Conservation (phyloP, 208 protist species). For the Naegleria fowleri region DNA sequence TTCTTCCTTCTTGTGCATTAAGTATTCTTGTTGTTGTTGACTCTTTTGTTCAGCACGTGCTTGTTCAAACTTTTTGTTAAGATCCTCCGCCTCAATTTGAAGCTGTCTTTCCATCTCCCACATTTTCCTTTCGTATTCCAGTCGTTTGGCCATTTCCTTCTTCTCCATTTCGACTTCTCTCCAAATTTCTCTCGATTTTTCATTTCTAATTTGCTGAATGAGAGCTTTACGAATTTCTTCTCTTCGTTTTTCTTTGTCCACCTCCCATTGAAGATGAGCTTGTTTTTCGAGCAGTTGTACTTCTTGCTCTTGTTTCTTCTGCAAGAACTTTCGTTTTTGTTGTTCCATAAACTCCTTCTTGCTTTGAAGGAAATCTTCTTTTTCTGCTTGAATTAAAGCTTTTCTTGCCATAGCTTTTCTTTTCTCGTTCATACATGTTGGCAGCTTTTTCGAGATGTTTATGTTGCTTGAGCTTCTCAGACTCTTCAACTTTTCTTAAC, state of each 20-base stretch:
- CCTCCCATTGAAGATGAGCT: conserved; percentile 18
- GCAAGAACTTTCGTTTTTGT: not conserved
- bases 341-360: not conserved
- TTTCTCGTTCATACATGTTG: not conserved
- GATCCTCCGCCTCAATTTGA: not conserved
- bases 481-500: not conserved
- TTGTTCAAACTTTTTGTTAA: not conserved
- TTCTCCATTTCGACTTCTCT: not conserved
- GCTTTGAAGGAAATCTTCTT: not conserved
- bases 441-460: not conserved
- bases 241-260: conserved; percentile 24
- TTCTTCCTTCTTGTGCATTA: not conserved
- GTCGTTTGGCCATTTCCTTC: not conserved
- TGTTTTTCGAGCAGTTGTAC: not conserved
- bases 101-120: not conserved
- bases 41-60: not conserved
- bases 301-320: conserved; percentile 17
- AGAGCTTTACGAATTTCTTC: not conserved
- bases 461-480: not conserved
- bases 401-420: not conserved
- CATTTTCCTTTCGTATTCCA: not conserved
- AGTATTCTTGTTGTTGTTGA: not conserved
- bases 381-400: not conserved
- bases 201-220: not conserved
- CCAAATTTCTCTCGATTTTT: conserved; percentile 13